These are phyloP conservation scores for Chalaropsis ovoidea DNA, from an alignment of 2,329 filamentous ascomycete species.

Conservation along the genomic window DNA sequence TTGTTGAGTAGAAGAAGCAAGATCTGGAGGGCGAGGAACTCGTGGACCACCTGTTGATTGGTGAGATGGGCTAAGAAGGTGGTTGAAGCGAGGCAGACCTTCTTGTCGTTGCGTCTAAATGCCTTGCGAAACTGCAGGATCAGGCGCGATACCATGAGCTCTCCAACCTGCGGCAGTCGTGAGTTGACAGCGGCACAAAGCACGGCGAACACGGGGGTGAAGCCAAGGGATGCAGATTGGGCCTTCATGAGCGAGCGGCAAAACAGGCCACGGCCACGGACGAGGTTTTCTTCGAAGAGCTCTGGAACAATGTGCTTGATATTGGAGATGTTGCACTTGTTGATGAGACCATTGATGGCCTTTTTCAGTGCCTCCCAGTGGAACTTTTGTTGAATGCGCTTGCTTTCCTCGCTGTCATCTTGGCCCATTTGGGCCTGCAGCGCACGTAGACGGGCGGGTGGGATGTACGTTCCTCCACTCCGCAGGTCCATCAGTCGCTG, in stretches of 20 bases:
- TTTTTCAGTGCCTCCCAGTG: conserved; percentile 95
- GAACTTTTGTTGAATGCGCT: conserved; percentile 64
- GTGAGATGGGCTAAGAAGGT: conserved; percentile 92
- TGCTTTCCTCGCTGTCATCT: conserved; percentile 91
- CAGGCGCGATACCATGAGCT: conserved; percentile 74
- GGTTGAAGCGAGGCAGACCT: conserved; percentile 83
- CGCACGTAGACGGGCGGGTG: conserved; percentile 77
- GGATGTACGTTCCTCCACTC: conserved; percentile 92
- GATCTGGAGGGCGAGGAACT: conserved; percentile 88
- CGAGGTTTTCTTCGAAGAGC: conserved; percentile 85
- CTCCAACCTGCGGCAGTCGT: conserved; percentile 88
- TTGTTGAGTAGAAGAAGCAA: conserved; percentile 85
- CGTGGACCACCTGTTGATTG: conserved; percentile 92
- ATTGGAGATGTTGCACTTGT: conserved; percentile 96
- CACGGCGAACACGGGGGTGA: conserved; percentile 90
- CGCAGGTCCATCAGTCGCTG: conserved; percentile 85
- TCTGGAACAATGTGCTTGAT: conserved; percentile 97
- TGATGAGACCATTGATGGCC: conserved; percentile 95
- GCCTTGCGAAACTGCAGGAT: conserved; percentile 91
- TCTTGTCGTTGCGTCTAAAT: conserved; percentile 93
- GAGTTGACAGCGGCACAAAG: conserved; percentile 97
- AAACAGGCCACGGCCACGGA: conserved; percentile 84
- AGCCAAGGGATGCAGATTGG: conserved; percentile 87
- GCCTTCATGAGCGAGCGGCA: conserved; percentile 98
- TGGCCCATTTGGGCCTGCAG: conserved; percentile 96